Evolutionary conservation across 805 yeast species (phyloP), one percentile per base, ranked within the genome.

Genomic region (Hanseniaspora jakobsenii): DNA sequence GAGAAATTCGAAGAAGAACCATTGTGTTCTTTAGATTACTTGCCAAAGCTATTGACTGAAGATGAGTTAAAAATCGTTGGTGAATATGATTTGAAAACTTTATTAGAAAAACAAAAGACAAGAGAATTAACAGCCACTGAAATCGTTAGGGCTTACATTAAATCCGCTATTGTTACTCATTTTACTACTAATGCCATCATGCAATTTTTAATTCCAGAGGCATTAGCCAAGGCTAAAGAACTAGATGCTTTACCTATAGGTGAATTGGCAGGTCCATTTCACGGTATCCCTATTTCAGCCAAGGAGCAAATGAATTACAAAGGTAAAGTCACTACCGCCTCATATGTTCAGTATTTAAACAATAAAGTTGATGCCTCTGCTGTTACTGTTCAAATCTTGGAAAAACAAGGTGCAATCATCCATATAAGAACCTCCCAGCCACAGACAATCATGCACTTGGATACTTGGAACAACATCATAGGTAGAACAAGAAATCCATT

Each of bases 371-470:
- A 54, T 6, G 66, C 65, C 38, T 73, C 71, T 52, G 69, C 76
- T 6, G 60, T 61, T 26, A 68, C 75, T 10, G 59, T 69, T n/a
- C 65, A 70, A 49, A 64, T 70, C 16, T 57, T 75, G 52, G 64
- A 61, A 48, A 62, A 66, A 23, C 59, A 72, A 39, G 81, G 83
- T 37, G 81, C 80, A 27, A 73, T 77, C 17, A 70, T 75, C 51
- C 77, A 70, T 54, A 73, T 74, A 36, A 67, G 85, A 57, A 77
- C 86, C 7, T 71, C 75, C 47, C 74, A 77, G 57, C 85, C 85
- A 4, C 84, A 77, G 56, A 66, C 76, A 3, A 62, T 78, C 56
- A 78, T 78, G 85, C 83, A 78, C 52, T 61, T 75, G 55, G 80
- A 76, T 56, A 71, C 81, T 19, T 63, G 66, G 53, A 76, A 77